Percentiles rank a stretch among this genome's conserved stretches.
These are phyloP conservation scores for Sporothrix pseudoabietina DNA, from an alignment of 2,329 filamentous ascomycete species.

Conservation along the genomic window DNA sequence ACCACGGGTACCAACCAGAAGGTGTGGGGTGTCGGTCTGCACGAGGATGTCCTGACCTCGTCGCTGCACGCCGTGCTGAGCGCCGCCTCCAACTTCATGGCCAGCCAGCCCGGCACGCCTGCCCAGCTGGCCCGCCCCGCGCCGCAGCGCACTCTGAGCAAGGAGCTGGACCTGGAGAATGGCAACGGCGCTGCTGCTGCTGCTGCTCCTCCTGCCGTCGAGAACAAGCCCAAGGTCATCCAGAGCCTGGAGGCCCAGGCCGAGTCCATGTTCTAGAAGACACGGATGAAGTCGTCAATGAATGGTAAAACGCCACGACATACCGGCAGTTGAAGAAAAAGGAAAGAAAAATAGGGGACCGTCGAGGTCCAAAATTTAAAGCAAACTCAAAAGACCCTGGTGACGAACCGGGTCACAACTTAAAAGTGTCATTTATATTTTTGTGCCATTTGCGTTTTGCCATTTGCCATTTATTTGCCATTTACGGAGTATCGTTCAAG, in stretches of 20 bases:
- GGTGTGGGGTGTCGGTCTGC: conserved; percentile 89
- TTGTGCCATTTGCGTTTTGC: neutral
- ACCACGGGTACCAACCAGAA: conserved; percentile 68
- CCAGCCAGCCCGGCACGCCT: conserved; percentile 69
- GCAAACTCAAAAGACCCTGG: neutral
- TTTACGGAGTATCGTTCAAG: neutral
- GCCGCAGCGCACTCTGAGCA: conserved; percentile 52
- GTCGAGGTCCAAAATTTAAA: neutral
- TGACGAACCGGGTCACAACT: neutral
- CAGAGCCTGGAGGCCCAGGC: conserved; percentile 45
- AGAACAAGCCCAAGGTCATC: conserved; percentile 35
- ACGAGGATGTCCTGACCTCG: conserved; percentile 89
- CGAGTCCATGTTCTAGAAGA: conserved; percentile 31
- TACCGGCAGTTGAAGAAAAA: neutral
- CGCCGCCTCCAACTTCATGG: conserved; percentile 80
- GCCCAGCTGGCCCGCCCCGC: conserved; percentile 56
- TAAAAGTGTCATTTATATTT: neutral
- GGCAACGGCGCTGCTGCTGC: conserved; percentile 28
- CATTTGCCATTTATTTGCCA: neutral
- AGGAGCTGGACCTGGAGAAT: conserved; percentile 43
- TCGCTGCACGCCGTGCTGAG: conserved; percentile 83
- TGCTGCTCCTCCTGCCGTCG: neutral
- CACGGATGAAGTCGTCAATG: conserved; percentile 22
- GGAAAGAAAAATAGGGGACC: neutral
- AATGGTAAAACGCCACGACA: conserved; percentile 26